Evolutionary conservation across 257 asterid species (phyloP).

Genomic region (Nyctanthes arbortristis): DNA sequence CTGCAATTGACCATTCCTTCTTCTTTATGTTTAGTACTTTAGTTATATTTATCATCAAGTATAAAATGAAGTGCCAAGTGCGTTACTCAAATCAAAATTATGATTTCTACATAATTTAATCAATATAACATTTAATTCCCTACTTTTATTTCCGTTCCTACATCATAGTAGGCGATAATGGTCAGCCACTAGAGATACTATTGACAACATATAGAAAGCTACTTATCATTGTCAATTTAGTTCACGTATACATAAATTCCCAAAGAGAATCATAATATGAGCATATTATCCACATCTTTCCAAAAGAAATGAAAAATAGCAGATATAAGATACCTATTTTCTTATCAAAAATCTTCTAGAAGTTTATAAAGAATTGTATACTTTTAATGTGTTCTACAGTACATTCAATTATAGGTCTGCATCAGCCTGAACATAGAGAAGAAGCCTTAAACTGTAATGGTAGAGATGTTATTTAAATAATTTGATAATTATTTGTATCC

Average conservation of each 20-base stretch:
- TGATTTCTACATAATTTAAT: neutral
- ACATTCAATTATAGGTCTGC: neutral
- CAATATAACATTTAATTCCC: neutral
- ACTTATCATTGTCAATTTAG: neutral
- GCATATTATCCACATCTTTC: constrained; percentile 1
- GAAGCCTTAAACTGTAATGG: neutral
- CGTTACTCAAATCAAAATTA: neutral
- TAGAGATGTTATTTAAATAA: too few species aligned
- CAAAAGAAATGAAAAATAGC: neutral
- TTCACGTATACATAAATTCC: neutral
- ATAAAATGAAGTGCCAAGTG: neutral
- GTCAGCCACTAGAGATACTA: neutral
- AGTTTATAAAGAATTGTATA: neutral
- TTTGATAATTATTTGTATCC: too few species aligned
- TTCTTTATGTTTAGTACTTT: neutral
- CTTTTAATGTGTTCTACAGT: neutral
- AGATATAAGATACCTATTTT: neutral
- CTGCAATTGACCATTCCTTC: neutral
- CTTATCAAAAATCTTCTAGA: neutral
- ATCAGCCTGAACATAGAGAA: neutral
- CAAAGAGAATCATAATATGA: neutral
- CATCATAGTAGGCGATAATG: neutral
- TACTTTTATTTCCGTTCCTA: neutral
- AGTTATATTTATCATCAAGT: neutral
- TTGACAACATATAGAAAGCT: neutral